Conservation (phyloP, 768 basidiomycete species). For the Suillus cothurnatus region DNA sequence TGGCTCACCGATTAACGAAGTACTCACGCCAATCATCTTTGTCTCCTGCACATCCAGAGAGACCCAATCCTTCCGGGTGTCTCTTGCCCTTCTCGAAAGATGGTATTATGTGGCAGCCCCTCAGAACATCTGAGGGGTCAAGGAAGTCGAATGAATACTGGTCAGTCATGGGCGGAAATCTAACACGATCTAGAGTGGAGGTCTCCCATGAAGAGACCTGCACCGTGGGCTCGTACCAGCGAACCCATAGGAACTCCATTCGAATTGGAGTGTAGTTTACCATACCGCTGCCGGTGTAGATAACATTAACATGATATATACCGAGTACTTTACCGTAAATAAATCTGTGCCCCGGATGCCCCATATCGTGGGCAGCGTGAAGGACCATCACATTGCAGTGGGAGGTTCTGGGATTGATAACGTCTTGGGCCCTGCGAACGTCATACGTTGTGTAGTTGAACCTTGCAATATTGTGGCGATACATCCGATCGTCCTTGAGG, state of each 20-base stretch:
- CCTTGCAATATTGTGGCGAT: neutral
- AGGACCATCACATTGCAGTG: neutral
- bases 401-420: neutral
- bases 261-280: conserved; percentile 2
- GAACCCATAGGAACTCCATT: conserved; percentile 8
- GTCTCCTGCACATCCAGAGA: neutral
- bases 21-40: neutral
- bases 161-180: conserved; percentile 3
- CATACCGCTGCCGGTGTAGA: neutral
- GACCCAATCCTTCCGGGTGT: neutral
- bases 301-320: conserved; percentile 5
- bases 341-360: neutral
- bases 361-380: no score
- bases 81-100: neutral
- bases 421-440: neutral
- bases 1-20: neutral
- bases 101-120: conserved; percentile 8
- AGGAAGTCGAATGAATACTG: conserved; percentile 7
- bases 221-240: neutral
- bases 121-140: conserved; percentile 1
- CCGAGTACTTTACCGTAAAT: conserved; percentile 7
- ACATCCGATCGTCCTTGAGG: neutral
- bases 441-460: conserved; percentile 11
- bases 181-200: neutral
- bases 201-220: neutral